Evolutionary conservation across 306 rosid species (phyloP), one percentile per base, ranked within the genome.

Genomic region (Vigna nakashimae): DNA sequence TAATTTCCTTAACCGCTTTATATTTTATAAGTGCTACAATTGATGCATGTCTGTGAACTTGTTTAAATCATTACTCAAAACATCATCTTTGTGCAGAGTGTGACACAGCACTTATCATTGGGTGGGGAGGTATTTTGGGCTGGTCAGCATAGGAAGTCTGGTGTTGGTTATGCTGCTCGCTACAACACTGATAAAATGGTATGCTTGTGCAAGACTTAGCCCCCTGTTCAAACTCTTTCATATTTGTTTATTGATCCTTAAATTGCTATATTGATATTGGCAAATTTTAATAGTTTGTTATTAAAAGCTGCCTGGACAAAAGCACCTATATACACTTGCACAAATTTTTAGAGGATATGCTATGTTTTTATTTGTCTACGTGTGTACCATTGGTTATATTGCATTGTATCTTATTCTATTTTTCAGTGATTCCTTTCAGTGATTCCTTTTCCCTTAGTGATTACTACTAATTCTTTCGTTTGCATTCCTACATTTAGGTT

Each of bases 61-160:
- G 8, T 77, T 20, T 38, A 66, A 71, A 45, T 67, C 56, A 52
- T 56, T 36, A 58, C 75, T 82, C 71, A 76, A 62, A 80, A 45
- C 63, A 17, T 15, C 34, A 17, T 24, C 62, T 69, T 73, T 48
- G 17, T 66, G 18, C 92, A 96, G 98, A 92, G 99, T 59, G 92
- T 96, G 74, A 82, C 97, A 22, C 88, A 82, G 48, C 84, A 93
- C 83, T 80, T 96, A 15, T 87, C 99, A 14, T 57, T 96, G 91
- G 99, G 99, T 2, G 99, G 97, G 38, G 99, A 92, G 88, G 96
- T 92, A 30, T 96, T 96, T 91, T 96, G 99, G 99, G 94, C 98
- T 78, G 98, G 99, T 84, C 98, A 92, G 89, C 98, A 91, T 87
- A 85, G 99, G 73, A 96, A 91, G 83, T 96, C 99, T 46, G 98